Evolutionary conservation across 176 grass and related monocot species (phyloP), one percentile per base, ranked within the genome.

Genomic region (Thinopyrum elongatum): DNA sequence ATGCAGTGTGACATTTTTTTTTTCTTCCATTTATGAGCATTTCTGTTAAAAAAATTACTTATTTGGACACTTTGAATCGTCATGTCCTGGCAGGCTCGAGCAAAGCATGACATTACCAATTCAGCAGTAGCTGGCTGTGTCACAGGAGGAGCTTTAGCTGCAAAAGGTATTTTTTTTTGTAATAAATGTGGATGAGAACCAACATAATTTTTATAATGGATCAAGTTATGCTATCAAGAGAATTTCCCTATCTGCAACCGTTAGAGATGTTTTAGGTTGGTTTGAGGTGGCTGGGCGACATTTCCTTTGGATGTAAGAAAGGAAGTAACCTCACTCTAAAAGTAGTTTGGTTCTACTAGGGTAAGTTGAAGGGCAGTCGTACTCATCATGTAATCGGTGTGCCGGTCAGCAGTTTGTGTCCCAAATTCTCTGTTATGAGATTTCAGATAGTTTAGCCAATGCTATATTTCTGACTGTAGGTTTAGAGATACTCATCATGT

Each of bases 101-200:
- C 94, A 68, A 98, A 92, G 84, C 97, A 98, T 94, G 94, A 98
- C 41, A 92, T 88, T 31, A 94, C 91, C 84, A 98, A 98, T 81
- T 91, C 93, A 25, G 93, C 93, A 0, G 79, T 92, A 70, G 96
- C 96, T 89, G 93, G 93, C 69, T 98, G 96, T 82, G 92, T 90
- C 76, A 95, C 97, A 29, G 97, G 97, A 88, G 97, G 94, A 38
- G 65, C 82, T 87, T 80, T 98, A 71, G 93, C 97, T 92, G 92
- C 88, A 85, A 91, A 74, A 94, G 97, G 97, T 94, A 65, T 83
- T 66, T 74, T 26, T 41, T 80, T 84, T 79, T 67, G 11, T 74
- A 38, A 39, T 59, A 46, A 66, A 28, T 67, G 4, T 60, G 35
- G 79, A 21, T 70, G 58, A 64, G 13, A 77, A 70, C 47, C 13